phyloP scores from a whole-genome alignment of 2,329 filamentous ascomycete genomes.

The Phyllosticta citrichinensis region DNA sequence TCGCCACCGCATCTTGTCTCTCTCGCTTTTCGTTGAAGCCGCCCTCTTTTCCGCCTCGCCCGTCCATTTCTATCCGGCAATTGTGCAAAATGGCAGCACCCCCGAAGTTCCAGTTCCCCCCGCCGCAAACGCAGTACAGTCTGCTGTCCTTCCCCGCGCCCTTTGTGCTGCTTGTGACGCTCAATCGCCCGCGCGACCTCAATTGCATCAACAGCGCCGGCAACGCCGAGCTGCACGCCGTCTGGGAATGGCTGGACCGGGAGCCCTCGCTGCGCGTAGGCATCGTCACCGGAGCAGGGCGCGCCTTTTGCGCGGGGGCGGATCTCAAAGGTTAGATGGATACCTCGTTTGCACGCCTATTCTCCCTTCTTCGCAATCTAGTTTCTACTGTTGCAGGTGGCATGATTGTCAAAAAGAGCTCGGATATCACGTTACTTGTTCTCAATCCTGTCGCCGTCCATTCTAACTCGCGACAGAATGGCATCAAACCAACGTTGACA shows the following conservation, averaged over 20 bases:
- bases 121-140: constrained; percentile 5
- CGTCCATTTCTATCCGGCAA: not conserved
- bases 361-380: not conserved
- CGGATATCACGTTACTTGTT: not conserved
- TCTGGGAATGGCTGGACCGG: constrained; percentile 12
- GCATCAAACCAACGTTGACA: not conserved
- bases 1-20: not conserved
- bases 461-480: constrained; percentile 3
- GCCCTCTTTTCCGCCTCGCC: not conserved
- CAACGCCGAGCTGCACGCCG: constrained; percentile 11
- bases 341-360: not conserved
- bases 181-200: constrained; percentile 13
- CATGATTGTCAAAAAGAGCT: constrained; percentile 7
- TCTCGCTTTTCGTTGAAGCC: not conserved
- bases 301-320: constrained; percentile 15
- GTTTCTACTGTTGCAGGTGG: constrained; percentile 17
- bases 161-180: constrained; percentile 12
- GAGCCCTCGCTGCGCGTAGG: constrained; percentile 12
- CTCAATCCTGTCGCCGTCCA: not conserved
- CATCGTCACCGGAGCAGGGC: constrained; percentile 14
- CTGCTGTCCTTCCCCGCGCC: constrained; percentile 9
- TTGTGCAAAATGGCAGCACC: not conserved
- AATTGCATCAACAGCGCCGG: constrained; percentile 14
- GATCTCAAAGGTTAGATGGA: constrained; percentile 18
- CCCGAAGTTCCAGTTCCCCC: constrained; percentile 16